These are phyloP conservation scores for Aureobasidium lini DNA, from an alignment of 2,329 filamentous ascomycete species.

Conservation along the genomic window DNA sequence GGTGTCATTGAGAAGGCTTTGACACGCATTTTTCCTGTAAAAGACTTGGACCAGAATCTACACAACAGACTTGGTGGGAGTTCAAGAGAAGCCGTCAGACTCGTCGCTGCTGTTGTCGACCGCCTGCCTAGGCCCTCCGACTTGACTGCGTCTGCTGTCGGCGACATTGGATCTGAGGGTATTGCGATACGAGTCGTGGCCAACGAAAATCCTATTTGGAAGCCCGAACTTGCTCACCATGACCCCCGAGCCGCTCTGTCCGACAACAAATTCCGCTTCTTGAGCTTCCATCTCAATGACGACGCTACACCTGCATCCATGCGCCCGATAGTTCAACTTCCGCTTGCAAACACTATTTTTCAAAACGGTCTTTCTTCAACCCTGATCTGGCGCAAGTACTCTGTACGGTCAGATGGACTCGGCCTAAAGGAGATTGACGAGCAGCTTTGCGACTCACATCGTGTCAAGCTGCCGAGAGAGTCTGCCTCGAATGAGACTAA, in stretches of 20 bases:
- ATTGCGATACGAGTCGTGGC: not conserved
- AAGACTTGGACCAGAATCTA: not conserved
- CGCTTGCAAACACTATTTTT: slow-evolving; percentile 72
- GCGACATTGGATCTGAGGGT: slow-evolving; percentile 2
- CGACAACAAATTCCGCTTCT: not conserved
- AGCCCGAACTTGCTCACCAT: not conserved
- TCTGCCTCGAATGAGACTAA: not conserved
- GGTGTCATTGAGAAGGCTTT: slow-evolving; percentile 2
- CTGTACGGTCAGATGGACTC: not conserved
- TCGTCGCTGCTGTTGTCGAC: slow-evolving; percentile 17
- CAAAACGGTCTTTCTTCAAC: slow-evolving; percentile 59
- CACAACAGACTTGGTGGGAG: not conserved
- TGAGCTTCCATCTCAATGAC: slow-evolving; percentile 3
- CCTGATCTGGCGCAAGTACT: slow-evolving; percentile 29
- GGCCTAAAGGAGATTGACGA: not conserved
- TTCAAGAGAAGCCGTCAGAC: not conserved
- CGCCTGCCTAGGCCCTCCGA: slow-evolving; percentile 12
- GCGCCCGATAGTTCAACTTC: slow-evolving; percentile 37
- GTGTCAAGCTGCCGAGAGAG: not conserved
- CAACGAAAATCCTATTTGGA: not conserved
- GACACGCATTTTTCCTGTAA: slow-evolving; percentile 1
- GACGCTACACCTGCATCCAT: not conserved
- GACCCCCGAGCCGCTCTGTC: not conserved
- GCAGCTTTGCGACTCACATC: slow-evolving; percentile 5
- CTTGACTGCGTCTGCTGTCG: not conserved